Conservation (phyloP, 2,329 filamentous ascomycete genomes). For the Hymenoscyphus linearis region DNA sequence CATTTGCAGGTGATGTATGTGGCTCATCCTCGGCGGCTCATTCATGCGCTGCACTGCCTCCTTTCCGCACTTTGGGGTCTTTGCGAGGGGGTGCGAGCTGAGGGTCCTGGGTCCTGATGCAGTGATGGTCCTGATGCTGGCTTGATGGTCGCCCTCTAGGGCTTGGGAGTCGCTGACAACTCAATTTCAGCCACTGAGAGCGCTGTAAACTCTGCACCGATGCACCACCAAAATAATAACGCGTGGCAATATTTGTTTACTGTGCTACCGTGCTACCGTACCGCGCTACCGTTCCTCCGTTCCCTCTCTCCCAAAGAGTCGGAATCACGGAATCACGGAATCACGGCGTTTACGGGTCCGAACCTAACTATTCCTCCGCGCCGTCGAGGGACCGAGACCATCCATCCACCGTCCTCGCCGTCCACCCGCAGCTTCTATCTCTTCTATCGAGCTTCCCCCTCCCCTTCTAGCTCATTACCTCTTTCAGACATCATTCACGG, state of each 20-base stretch:
- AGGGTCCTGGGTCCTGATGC: not conserved
- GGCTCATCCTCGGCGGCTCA: slow-evolving; percentile 3
- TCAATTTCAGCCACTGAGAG: not conserved
- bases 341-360: no score
- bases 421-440: not conserved
- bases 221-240: not conserved
- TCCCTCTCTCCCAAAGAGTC: no score
- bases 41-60: slow-evolving; percentile 9
- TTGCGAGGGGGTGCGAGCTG: not conserved
- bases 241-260: not conserved
- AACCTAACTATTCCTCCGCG: no score
- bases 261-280: no score
- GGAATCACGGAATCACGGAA: no score
- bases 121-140: no score
- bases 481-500: not conserved
- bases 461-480: slow-evolving; percentile 1
- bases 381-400: no score
- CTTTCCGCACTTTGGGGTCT: not conserved
- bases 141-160: not conserved
- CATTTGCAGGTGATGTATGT: not conserved
- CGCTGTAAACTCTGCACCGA: not conserved
- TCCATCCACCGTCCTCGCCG: no score
- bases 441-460: not conserved
- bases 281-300: no score
- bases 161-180: not conserved